phyloP scores from a whole-genome alignment of 208 protist species.

The Acanthamoeba royreba region DNA sequence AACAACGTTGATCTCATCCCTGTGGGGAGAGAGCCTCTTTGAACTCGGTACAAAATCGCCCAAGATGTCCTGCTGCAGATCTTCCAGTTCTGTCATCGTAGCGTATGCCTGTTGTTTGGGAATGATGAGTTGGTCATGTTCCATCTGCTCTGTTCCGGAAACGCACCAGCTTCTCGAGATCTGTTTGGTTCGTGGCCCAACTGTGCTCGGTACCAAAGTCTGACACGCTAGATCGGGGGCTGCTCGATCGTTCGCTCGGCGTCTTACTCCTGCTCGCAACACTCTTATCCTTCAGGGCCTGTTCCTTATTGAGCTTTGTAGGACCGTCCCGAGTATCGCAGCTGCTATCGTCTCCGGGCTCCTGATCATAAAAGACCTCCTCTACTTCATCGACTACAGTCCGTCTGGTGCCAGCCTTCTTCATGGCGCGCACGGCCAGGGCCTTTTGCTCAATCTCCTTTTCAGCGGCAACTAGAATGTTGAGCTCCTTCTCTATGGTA shows the following conservation, averaged over 20 bases:
- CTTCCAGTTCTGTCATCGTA: background rate
- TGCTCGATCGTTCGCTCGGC: too few species aligned
- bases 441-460: background rate
- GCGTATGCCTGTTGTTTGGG: background rate
- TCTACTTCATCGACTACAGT: background rate
- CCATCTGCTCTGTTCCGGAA: too few species aligned
- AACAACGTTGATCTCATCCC: background rate
- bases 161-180: too few species aligned
- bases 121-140: too few species aligned
- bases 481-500: background rate
- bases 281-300: too few species aligned
- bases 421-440: background rate
- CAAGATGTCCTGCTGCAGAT: constrained; percentile 1
- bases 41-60: background rate
- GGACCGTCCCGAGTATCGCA: background rate
- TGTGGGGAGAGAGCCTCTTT: background rate
- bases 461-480: background rate
- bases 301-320: background rate
- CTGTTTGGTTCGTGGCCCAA: too few species aligned
- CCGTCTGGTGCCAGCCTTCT: background rate
- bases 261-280: too few species aligned
- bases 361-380: background rate
- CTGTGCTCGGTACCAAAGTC: too few species aligned
- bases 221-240: too few species aligned
- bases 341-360: background rate